Percentiles rank a stretch among this genome's conserved stretches.
phyloP scores from a whole-genome alignment of 192 early-diverging fungal species.

The Phlyctochytrium arcticum region DNA sequence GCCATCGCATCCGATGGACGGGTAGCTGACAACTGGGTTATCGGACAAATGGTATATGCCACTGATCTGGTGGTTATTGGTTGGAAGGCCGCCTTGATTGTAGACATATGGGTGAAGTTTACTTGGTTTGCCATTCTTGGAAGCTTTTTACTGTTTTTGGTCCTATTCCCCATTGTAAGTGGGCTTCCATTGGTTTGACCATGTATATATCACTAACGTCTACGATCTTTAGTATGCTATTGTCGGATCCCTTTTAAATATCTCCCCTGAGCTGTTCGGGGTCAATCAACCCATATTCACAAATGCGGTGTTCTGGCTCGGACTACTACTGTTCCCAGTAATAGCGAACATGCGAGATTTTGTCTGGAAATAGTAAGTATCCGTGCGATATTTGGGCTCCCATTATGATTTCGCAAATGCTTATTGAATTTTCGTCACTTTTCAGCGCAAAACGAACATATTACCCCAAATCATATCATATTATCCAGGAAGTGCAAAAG shows the following conservation, averaged over 20 bases:
- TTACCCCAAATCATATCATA: conserved; percentile 83
- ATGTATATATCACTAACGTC: background rate
- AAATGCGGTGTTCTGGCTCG: conserved; percentile 72
- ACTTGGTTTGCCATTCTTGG: conserved; percentile 88
- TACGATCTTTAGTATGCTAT: conserved; percentile 51
- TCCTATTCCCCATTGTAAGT: conserved; percentile 67
- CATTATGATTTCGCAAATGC: background rate
- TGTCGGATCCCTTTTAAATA: conserved; percentile 60
- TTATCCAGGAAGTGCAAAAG: conserved; percentile 99
- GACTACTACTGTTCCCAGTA: conserved; percentile 75
- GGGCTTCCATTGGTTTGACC: background rate
- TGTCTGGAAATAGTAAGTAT: conserved; percentile 89
- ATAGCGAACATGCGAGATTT: conserved; percentile 84
- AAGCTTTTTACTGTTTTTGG: conserved; percentile 78
- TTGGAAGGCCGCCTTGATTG: conserved; percentile 81
- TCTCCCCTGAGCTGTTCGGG: conserved; percentile 48
- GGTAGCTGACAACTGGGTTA: conserved; percentile 75
- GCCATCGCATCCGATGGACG: conserved; percentile 62
- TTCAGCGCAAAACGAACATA: conserved; percentile 82
- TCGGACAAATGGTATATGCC: conserved; percentile 78
- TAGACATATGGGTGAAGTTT: conserved; percentile 87
- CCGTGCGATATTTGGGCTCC: background rate
- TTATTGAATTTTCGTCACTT: background rate
- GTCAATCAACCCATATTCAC: conserved; percentile 36
- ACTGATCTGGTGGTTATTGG: conserved; percentile 75